These are phyloP conservation scores for Coffea eugenioides DNA, from an alignment of 257 asterid species.

Conservation along the genomic window DNA sequence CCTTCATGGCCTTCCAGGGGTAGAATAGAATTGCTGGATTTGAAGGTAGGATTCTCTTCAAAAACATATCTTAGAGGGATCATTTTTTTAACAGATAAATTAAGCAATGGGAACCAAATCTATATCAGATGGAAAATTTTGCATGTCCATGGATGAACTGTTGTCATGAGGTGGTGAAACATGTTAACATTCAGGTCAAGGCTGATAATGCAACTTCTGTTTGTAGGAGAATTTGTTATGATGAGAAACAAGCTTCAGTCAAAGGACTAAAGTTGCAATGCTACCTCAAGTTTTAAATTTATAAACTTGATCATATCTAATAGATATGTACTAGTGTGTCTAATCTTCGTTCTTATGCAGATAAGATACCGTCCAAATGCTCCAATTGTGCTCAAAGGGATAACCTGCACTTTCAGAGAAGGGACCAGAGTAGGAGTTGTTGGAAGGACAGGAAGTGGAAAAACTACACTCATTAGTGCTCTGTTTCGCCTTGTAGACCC, in stretches of 20 bases:
- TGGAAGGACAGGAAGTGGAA: slow-evolving; percentile 92
- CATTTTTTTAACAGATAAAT: neutral
- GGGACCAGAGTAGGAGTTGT: slow-evolving; percentile 72
- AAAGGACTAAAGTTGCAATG: neutral
- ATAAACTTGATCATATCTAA: neutral
- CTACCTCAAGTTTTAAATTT: neutral
- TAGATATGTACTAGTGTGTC: neutral
- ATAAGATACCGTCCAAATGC: slow-evolving; percentile 69
- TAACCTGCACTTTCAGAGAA: slow-evolving; percentile 66
- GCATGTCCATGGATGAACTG: neutral
- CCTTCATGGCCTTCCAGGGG: slow-evolving; percentile 69
- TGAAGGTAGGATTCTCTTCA: slow-evolving; percentile 40
- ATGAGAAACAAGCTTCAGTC: neutral
- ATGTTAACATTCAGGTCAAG: neutral
- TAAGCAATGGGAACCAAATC: neutral
- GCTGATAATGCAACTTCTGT: neutral
- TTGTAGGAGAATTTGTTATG: neutral
- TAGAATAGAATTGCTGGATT: slow-evolving; percentile 52
- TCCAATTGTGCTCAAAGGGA: slow-evolving; percentile 73
- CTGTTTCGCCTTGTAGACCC: slow-evolving; percentile 87
- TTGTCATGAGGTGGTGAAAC: neutral
- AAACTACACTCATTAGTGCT: slow-evolving; percentile 68
- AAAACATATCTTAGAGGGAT: neutral
- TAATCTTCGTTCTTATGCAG: slow-evolving; percentile 28
- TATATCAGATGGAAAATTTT: neutral